Percentiles rank a stretch among this genome's conserved stretches.
Evolutionary conservation across 306 rosid species (phyloP).

Genomic region (Lithocarpus polystachyus): DNA sequence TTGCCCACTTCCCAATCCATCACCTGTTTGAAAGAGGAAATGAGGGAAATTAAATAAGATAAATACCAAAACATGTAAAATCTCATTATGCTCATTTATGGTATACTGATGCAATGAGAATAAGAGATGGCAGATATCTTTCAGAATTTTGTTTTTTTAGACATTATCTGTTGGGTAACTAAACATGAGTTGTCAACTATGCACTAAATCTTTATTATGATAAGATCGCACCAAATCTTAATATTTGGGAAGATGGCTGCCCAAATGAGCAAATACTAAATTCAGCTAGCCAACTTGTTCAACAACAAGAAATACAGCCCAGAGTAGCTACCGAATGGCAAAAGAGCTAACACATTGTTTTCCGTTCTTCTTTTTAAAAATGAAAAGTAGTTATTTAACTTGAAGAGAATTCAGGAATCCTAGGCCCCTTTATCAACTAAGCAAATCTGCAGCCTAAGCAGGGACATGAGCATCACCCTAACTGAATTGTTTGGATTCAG

Average conservation of each 20-base stretch:
- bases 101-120: background rate
- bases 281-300: background rate
- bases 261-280: background rate
- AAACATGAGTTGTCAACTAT: background rate
- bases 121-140: background rate
- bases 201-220: background rate
- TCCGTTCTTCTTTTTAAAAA: background rate
- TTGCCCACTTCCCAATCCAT: slow-evolving; percentile 71
- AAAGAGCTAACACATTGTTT: background rate
- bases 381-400: background rate
- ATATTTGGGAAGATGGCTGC: background rate
- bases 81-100: background rate
- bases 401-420: background rate
- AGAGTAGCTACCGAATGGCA: background rate
- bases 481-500: background rate
- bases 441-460: background rate
- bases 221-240: background rate
- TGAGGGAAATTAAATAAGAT: background rate
- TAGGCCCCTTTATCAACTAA: background rate
- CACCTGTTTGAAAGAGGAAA: slow-evolving; percentile 44
- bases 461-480: background rate
- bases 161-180: background rate
- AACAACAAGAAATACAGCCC: background rate
- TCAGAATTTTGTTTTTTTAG: background rate
- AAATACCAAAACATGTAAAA: background rate